A percentile compares a stretch with the other conserved stretches of the same genome.
Evolutionary conservation across 2,329 filamentous ascomycete species (phyloP).

Genomic region (Diaporthe citri): DNA sequence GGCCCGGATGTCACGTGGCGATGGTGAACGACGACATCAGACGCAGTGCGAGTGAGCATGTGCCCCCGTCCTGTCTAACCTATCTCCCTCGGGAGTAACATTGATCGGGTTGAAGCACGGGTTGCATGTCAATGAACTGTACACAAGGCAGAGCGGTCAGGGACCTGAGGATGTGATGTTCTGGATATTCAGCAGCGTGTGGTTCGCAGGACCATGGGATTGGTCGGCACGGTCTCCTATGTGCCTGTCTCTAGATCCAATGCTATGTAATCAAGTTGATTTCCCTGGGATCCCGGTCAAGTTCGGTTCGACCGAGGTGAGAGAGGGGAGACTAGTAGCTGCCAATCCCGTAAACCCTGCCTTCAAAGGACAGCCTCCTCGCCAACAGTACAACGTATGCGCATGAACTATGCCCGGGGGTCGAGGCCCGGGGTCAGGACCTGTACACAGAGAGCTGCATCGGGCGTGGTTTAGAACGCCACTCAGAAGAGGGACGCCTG

Average conservation of each 20-base stretch:
- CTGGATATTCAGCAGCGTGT: constrained; percentile 32
- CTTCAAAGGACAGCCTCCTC: neutral
- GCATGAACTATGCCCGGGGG: constrained; percentile 20
- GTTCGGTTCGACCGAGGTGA: constrained; percentile 36
- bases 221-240: constrained; percentile 20
- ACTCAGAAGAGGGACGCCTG: neutral
- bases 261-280: constrained; percentile 4
- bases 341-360: constrained; percentile 19
- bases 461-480: constrained; percentile 19
- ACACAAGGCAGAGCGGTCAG: constrained; percentile 7
- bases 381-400: constrained; percentile 22
- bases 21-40: constrained; percentile 35
- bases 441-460: neutral
- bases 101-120: neutral
- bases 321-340: constrained; percentile 26
- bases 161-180: neutral
- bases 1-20: constrained; percentile 38
- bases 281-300: constrained; percentile 23
- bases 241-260: neutral
- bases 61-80: neutral
- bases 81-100: constrained; percentile 29
- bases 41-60: neutral
- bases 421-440: constrained; percentile 7
- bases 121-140: constrained; percentile 1
- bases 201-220: constrained; percentile 22